phyloP scores from a whole-genome alignment of 2,329 filamentous ascomycete genomes.

The Colletotrichum lupini region DNA sequence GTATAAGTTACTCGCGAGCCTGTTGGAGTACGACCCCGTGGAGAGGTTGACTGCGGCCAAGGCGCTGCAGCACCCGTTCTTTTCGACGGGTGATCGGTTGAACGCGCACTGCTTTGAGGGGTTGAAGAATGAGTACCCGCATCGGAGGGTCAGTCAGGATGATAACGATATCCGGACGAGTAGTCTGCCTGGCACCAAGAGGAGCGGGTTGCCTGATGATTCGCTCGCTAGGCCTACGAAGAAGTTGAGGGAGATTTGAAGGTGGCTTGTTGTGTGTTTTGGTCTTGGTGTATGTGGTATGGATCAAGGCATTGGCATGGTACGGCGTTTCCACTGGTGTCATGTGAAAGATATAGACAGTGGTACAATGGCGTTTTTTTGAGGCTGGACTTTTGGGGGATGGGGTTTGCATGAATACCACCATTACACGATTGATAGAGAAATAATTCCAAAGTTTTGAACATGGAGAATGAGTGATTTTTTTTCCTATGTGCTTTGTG shows the following conservation, averaged over 20 bases:
- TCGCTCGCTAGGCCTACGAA: slow-evolving; percentile 71
- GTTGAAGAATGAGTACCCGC: slow-evolving; percentile 87
- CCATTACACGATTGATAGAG: background rate
- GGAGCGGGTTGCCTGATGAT: slow-evolving; percentile 87
- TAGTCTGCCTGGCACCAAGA: slow-evolving; percentile 90
- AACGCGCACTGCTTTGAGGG: slow-evolving; percentile 92
- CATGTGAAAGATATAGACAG: background rate
- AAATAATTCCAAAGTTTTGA: background rate
- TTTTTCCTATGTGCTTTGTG: background rate
- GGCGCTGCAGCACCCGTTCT: slow-evolving; percentile 92
- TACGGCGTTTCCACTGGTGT: background rate
- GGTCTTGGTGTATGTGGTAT: background rate
- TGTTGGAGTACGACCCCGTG: slow-evolving; percentile 93
- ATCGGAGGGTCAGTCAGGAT: slow-evolving; percentile 90
- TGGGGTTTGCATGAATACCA: background rate
- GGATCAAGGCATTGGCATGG: background rate
- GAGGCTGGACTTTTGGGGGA: background rate
- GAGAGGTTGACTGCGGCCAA: slow-evolving; percentile 88
- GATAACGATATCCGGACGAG: slow-evolving; percentile 95
- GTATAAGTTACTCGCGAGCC: slow-evolving; percentile 80
- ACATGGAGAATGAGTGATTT: background rate
- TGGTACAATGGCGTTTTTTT: background rate
- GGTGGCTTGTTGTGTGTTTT: background rate
- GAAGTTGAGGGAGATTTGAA: slow-evolving; percentile 65
- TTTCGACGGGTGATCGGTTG: slow-evolving; percentile 78